Evolutionary conservation across 345 rosid genomes (phyloP), one percentile per base, ranked within the genome.

Genomic region (Linum trigynum): DNA sequence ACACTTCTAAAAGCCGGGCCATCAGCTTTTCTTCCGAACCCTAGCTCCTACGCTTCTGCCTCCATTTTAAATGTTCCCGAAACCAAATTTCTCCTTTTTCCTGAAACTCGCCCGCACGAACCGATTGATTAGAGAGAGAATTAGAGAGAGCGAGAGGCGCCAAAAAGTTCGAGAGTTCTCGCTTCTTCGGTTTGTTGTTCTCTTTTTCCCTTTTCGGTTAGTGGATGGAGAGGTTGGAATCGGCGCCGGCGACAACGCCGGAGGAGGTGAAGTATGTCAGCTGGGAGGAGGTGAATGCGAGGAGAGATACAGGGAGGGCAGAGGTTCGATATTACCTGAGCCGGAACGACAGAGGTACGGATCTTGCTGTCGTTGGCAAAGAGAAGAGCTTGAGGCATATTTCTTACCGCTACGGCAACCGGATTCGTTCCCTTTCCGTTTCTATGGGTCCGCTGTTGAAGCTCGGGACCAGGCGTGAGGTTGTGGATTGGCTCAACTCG

Each of bases 291-390:
- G 82, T 75, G 70, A 71, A 68, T 48, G 83, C 75, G 63, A 78
- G 75, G 55, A 74, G 59, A 79, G 75, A 76, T n/a, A 79, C 65
- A 57, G 90, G 86, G 59, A 82, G 80, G 77, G 75, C 72, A 3
- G 90, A 76, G 82, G 79, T 88, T 71, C 90, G 69, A 53, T 90
- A 83, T 64, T 86, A 79, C 63, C 80, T 86, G 39, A 89, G 78
- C 72, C 82, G 82, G 66, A 75, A 23, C 55, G 89, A 84, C 55
- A 90, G 92, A 1, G 63, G 63, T 37, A 69, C 73, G 62, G 92
- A 84, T 82, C 88, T 90, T 71, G 92, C 84, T 39, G 85, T 86
- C 62, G 43, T 84, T n/a, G 97, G 89, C 36, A 88, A 75, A 77
- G 77, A 83, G 73, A 84, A 67, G 67, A 83, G 74, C 75, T 61